Conservation (phyloP, 2,329 filamentous ascomycete genomes). For the Sarocladiaceae sp. region DNA sequence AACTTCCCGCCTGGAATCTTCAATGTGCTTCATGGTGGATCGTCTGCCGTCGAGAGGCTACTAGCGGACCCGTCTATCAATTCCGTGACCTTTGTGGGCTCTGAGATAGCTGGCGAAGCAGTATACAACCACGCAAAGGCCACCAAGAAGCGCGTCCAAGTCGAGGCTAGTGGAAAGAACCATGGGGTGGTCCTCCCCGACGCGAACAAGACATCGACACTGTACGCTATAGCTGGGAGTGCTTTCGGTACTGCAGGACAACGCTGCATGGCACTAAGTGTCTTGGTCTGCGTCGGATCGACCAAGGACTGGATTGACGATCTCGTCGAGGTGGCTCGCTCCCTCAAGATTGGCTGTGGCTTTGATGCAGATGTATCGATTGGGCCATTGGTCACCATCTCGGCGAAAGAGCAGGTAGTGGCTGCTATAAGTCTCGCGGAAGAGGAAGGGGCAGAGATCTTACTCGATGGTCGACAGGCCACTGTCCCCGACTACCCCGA, state of each 20-base stretch:
- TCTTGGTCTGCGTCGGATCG: conserved; percentile 60
- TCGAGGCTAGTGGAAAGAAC: conserved; percentile 67
- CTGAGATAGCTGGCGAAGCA: conserved; percentile 65
- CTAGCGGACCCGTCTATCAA: conserved; percentile 64
- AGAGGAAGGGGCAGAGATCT: conserved; percentile 17
- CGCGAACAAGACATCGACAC: conserved; percentile 63
- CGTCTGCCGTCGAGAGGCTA: conserved; percentile 63
- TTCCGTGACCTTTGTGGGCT: conserved; percentile 64
- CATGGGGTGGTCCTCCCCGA: conserved; percentile 63
- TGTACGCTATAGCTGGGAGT: conserved; percentile 62
- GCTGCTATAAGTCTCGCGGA: conserved; percentile 18
- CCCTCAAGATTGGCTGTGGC: conserved; percentile 29
- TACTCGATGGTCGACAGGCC: conserved; percentile 19
- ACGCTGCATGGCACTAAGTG: conserved; percentile 65
- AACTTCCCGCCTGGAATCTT: conserved; percentile 26
- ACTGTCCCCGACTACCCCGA: conserved; percentile 17
- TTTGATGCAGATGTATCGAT: conserved; percentile 15
- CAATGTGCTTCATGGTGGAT: conserved; percentile 62
- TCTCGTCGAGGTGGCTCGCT: conserved; percentile 57
- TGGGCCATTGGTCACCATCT: conserved; percentile 18
- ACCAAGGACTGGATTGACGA: conserved; percentile 63
- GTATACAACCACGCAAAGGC: conserved; percentile 63
- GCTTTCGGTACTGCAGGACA: conserved; percentile 66
- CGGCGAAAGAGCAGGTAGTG: conserved; percentile 16
- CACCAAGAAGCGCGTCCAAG: conserved; percentile 67